A percentile compares a stretch with the other conserved stretches of the same genome.
Evolutionary conservation across 179 eudicot genomes (phyloP).

Genomic region (Monotropa hypopitys): DNA sequence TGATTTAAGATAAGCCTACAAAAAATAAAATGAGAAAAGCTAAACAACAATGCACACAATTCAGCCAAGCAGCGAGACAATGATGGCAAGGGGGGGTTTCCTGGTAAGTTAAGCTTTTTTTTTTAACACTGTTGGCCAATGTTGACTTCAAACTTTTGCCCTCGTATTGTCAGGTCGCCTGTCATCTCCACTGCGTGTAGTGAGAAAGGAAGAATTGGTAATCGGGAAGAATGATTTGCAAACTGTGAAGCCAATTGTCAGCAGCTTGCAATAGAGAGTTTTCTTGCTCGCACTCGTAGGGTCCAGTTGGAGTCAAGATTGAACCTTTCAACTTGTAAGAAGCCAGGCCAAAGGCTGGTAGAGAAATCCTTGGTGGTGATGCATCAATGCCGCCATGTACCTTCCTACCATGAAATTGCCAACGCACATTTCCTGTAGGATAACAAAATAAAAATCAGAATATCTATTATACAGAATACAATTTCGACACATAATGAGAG

Average conservation of each 20-base stretch:
- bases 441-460: neutral
- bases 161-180: neutral
- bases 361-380: conserved; percentile 29
- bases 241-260: conserved; percentile 51
- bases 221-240: conserved; percentile 67
- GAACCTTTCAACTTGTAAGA: conserved; percentile 62
- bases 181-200: conserved; percentile 21
- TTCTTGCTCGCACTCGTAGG: conserved; percentile 40
- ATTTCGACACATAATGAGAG: neutral
- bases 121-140: conserved; percentile 1
- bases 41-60: conserved; percentile 19
- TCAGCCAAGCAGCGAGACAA: conserved; percentile 10
- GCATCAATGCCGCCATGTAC: conserved; percentile 19
- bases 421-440: conserved; percentile 27
- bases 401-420: conserved; percentile 26
- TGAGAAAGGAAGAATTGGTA: conserved; percentile 52
- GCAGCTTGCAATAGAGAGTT: conserved; percentile 49
- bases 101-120: conserved; percentile 3
- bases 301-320: conserved; percentile 43
- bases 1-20: conserved; percentile 7
- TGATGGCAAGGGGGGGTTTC: neutral
- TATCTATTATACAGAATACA: neutral
- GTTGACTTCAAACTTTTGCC: conserved; percentile 3
- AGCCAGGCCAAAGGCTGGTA: conserved; percentile 80
- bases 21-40: conserved; percentile 1